Evolutionary conservation across 78 protist species (phyloP).

Genomic region (Emiliania huxleyi): DNA sequence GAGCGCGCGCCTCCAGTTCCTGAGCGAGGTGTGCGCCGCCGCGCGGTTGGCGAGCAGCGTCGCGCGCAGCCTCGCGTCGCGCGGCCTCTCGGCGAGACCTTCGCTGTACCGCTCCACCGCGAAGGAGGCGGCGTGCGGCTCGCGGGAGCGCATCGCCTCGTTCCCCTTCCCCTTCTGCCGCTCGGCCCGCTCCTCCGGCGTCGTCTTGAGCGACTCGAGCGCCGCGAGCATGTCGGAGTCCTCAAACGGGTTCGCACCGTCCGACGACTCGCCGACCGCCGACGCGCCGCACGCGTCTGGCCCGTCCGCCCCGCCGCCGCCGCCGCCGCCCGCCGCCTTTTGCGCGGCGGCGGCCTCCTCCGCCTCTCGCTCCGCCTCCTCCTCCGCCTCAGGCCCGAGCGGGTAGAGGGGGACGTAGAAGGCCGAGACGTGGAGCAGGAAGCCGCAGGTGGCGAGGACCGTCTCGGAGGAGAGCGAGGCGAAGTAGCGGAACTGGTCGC

Average conservation of each 20-base stretch:
- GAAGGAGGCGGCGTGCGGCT: neutral
- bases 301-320: neutral
- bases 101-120: neutral
- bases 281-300: neutral
- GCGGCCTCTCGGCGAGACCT: neutral
- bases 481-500: neutral
- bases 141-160: neutral
- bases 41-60: constrained; percentile 4
- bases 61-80: neutral
- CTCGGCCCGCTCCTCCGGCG: neutral
- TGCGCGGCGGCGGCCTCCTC: neutral
- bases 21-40: neutral
- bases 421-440: neutral
- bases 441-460: neutral
- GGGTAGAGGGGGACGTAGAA: neutral
- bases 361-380: neutral
- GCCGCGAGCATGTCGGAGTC: neutral
- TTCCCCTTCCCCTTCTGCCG: neutral
- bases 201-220: neutral
- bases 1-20: neutral
- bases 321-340: neutral
- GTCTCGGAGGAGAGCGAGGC: neutral
- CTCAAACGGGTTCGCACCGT: neutral
- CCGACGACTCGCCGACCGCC: neutral
- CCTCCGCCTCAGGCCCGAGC: neutral